These are phyloP conservation scores for Leccinum aurantiacum DNA, from an alignment of 768 basidiomycete species.

Conservation along the genomic window DNA sequence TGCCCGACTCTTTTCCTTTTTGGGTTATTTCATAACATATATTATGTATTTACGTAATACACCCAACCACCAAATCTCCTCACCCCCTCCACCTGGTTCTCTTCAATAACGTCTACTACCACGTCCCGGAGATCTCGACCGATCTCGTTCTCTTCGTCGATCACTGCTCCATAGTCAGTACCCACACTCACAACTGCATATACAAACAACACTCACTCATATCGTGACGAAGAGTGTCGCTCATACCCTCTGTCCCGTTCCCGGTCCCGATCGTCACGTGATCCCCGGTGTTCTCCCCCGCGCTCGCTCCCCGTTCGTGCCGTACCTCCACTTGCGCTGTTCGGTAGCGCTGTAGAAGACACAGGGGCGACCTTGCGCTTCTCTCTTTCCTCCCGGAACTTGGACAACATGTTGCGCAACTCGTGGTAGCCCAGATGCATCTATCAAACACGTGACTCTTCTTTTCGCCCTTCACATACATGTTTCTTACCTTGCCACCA, in stretches of 20 bases:
- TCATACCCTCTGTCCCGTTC: conserved; percentile 72
- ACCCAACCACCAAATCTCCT: conserved; percentile 12
- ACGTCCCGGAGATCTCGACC: conserved; percentile 69
- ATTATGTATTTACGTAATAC: conserved; percentile 22
- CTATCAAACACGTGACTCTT: conserved; percentile 47
- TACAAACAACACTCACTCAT: conserved; percentile 55
- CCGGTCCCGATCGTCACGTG: conserved; percentile 66
- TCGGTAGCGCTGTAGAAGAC: conserved; percentile 36
- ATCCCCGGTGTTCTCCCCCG: conserved; percentile 53
- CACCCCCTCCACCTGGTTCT: conserved; percentile 18
- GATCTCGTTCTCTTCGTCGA: conserved; percentile 70
- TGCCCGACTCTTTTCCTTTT: conserved; percentile 19
- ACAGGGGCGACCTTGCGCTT: conserved; percentile 67
- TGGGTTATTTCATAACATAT: conserved; percentile 13
- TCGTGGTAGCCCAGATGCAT: conserved; percentile 99
- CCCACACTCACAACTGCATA: conserved; percentile 16
- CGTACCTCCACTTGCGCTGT: conserved; percentile 38
- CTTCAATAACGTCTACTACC: conserved; percentile 53
- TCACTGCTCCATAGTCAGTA: conserved; percentile 44
- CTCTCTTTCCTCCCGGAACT: conserved; percentile 90
- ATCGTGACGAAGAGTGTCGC: conserved; percentile 60
- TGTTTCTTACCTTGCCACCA: conserved; percentile 94
- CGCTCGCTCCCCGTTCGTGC: conserved; percentile 45
- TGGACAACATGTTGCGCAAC: conserved; percentile 87
- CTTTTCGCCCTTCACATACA: conserved; percentile 21